Percentiles rank a stretch among this genome's conserved stretches.
Conservation (phyloP, 139 green algal species). For the Penium margaritaceum region DNA sequence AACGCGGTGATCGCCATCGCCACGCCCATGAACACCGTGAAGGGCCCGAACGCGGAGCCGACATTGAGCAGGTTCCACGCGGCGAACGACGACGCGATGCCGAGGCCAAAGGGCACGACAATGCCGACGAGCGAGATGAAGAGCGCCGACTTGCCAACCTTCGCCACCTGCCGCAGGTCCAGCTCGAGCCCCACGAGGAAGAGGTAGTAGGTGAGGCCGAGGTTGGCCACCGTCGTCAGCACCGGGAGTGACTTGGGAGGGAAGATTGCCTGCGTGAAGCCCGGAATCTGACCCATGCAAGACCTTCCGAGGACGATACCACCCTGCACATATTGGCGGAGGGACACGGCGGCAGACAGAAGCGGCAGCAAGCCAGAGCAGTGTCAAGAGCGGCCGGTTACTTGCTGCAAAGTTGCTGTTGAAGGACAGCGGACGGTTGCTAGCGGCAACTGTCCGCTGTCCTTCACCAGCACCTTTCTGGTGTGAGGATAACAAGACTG, state of each 20-base stretch:
- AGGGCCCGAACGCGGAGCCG: conserved; percentile 27
- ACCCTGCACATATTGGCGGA: too few species aligned
- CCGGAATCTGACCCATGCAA: conserved; percentile 35
- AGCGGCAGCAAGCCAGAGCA: too few species aligned
- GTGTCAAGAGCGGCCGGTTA: too few species aligned
- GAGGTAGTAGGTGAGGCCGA: conserved; percentile 52
- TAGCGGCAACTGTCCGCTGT: too few species aligned
- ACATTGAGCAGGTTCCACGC: conserved; percentile 35
- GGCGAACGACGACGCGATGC: conserved; percentile 29
- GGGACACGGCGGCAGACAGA: too few species aligned
- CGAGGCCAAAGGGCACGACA: conserved; percentile 47
- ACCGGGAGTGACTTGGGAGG: conserved; percentile 13
- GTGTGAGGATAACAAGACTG: too few species aligned
- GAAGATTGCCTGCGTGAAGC: conserved; percentile 28
- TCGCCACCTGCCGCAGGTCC: conserved; percentile 34
- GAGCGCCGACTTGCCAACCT: conserved; percentile 24
- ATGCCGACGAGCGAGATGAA: conserved; percentile 46
- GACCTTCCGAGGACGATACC: conserved; percentile 39
- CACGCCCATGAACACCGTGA: conserved; percentile 49
- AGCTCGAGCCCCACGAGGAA: conserved; percentile 53
- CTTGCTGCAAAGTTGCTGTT: too few species aligned
- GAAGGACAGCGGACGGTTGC: too few species aligned
- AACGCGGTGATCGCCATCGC: conserved; percentile 53
- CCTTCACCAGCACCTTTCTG: too few species aligned
- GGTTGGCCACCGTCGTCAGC: conserved; percentile 43